Base-by-base conservation (phyloP, 257 asterid species). In the Nicotiana otophora region DNA sequence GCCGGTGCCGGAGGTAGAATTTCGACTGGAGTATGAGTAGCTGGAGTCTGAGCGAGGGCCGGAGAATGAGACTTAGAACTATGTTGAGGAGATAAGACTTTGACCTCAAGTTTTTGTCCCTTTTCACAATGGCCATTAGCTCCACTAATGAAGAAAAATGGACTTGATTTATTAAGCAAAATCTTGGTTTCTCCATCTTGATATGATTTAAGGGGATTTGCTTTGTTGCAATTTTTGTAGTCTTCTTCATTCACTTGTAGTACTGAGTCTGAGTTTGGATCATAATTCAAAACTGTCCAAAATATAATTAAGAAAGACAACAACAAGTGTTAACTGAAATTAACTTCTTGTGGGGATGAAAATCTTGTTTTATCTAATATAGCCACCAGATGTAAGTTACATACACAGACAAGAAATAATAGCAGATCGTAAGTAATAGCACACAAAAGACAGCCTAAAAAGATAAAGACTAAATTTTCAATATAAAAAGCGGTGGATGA, bases 111-210 rank as follows among this genome's bases (percentile, higher is more conserved):
- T 89, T 91, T 94, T 67, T 91, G 89, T 10, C 92, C 97, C 48
- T 89, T 86, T 64, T 85, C 77, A 63, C 97, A 94, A 75, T 91
- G 95, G 4, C 88, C 97, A 4, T 89, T 78, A 10, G 89, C 92
- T 2, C 97, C 97, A 85, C 98, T 92, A 28, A 94, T 87, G 88
- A 91, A 92, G 88, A 69, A 94, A 54, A 85, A 89, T 1, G 86
- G 81, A 1, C 97, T 97, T 10, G 95, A 88, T 31, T 53, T 86
- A 14, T 86, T 82, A 0, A 94, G 82, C 33, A 57, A 55, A 20
- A 92, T 81, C 15, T 20, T 81, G 58, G 97, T 90, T 31, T 87
- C 75, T 12, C 92, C 95, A 8, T 89, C 93, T 17, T 67, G 23
- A 86, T 82, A 85, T 3, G 90, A 70, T 79, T 84, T 88, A 3